A percentile compares a stretch with the other conserved stretches of the same genome.
These are phyloP conservation scores for Sphagnum tenellum DNA, from an alignment of 225 moss, liverwort and hornwort genomes.

Conservation along the genomic window DNA sequence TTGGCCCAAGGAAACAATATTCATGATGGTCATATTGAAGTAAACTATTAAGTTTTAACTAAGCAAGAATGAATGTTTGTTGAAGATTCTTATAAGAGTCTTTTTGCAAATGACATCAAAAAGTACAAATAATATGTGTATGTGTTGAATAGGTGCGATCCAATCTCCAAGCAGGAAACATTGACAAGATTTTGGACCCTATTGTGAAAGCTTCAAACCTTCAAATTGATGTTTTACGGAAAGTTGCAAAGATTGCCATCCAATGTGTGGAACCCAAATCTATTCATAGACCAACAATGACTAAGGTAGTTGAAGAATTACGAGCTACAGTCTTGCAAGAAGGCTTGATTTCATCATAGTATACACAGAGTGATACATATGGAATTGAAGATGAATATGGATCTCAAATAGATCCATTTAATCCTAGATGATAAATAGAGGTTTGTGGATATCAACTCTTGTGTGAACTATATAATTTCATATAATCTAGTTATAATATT, in stretches of 20 bases:
- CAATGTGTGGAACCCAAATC: constrained; percentile 24
- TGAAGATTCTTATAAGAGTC: not conserved
- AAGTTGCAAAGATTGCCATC: constrained; percentile 26
- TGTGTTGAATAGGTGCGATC: constrained; percentile 7
- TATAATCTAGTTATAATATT: no score
- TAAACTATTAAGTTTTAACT: not conserved
- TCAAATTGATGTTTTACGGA: constrained; percentile 31
- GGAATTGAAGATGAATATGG: no score
- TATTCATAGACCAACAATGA: constrained; percentile 20
- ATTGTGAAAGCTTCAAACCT: constrained; percentile 1
- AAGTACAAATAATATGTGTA: not conserved
- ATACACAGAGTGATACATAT: no score
- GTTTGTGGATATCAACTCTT: no score
- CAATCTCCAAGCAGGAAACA: constrained; percentile 5
- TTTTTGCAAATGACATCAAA: no score
- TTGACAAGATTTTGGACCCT: constrained; percentile 22
- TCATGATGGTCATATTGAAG: no score
- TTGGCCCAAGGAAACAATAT: no score
- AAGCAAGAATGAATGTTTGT: not conserved
- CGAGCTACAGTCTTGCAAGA: constrained; percentile 13
- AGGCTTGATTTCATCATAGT: no score
- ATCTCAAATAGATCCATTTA: no score
- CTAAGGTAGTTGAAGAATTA: constrained; percentile 20
- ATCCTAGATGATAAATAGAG: no score
- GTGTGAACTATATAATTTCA: no score